Evolutionary conservation across 116 monocot genomes (phyloP).

Genomic region (Cymodocea nodosa): DNA sequence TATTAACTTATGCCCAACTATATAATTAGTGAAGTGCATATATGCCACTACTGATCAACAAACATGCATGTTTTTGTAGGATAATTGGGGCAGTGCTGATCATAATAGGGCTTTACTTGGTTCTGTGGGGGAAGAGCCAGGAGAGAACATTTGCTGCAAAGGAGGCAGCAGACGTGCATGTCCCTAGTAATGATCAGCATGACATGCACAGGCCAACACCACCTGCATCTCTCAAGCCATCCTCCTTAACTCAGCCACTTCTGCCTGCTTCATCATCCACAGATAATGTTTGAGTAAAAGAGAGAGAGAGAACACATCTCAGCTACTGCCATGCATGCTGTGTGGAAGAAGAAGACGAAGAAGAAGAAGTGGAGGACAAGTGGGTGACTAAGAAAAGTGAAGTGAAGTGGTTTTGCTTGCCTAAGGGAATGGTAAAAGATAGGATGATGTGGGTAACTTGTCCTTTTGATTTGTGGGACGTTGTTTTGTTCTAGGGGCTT

Average conservation of each 20-base stretch:
- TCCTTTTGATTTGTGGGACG: background rate
- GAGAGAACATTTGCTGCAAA: slow-evolving; percentile 57
- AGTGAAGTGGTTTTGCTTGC: background rate
- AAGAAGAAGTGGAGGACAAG: background rate
- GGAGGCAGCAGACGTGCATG: slow-evolving; percentile 16
- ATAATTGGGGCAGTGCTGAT: slow-evolving; percentile 85
- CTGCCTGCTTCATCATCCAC: slow-evolving; percentile 32
- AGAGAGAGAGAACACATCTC: background rate
- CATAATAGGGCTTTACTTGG: slow-evolving; percentile 74
- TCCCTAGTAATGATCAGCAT: slow-evolving; percentile 12
- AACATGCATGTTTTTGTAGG: slow-evolving; percentile 16
- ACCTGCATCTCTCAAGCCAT: slow-evolving; percentile 21
- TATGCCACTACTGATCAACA: background rate
- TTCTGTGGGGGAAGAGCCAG: slow-evolving; percentile 82
- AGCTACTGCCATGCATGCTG: background rate
- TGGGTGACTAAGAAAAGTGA: background rate
- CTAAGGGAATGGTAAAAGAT: background rate
- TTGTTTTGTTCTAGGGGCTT: background rate
- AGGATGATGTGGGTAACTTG: background rate
- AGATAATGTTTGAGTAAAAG: slow-evolving; percentile 26
- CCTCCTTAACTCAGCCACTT: slow-evolving; percentile 56
- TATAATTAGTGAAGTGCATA: background rate
- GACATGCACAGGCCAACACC: slow-evolving; percentile 2
- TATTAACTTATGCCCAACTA: too few species aligned
- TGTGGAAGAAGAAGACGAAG: background rate